A percentile compares a stretch with the other conserved stretches of the same genome.
Evolutionary conservation across 164 flowering plant genomes (phyloP).

Genomic region (Magnolia officinalis): DNA sequence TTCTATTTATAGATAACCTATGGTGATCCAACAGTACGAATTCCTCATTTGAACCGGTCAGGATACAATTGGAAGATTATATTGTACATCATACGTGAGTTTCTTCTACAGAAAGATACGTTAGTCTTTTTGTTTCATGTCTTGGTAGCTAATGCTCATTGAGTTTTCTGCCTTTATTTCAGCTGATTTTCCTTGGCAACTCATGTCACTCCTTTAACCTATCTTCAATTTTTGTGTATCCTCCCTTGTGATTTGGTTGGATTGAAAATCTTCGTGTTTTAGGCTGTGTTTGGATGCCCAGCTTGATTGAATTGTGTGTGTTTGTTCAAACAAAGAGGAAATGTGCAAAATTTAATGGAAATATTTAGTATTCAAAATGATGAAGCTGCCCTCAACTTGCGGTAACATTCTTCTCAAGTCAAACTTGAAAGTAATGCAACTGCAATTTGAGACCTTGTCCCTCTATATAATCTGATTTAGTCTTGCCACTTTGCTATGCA

Average conservation of each 20-base stretch:
- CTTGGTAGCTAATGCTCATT: neutral
- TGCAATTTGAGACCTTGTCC: too few relatives aligned
- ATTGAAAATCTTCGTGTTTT: neutral
- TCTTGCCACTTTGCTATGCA: too few relatives aligned
- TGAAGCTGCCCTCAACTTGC: too few relatives aligned
- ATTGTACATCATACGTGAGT: conserved; percentile 81
- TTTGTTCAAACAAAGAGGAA: too few relatives aligned
- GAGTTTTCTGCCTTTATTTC: neutral
- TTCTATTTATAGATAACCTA: conserved; percentile 65
- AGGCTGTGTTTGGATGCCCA: too few relatives aligned
- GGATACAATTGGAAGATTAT: conserved; percentile 65
- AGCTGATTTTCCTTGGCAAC: neutral
- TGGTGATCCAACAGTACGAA: conserved; percentile 89
- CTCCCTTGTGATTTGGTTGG: neutral
- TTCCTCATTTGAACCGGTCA: conserved; percentile 63
- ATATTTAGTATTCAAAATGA: too few relatives aligned
- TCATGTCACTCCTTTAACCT: neutral
- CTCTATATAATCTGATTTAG: too few relatives aligned
- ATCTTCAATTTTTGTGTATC: neutral
- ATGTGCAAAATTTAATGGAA: too few relatives aligned
- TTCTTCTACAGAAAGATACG: conserved; percentile 1
- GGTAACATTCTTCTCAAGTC: too few relatives aligned
- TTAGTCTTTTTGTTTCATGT: neutral
- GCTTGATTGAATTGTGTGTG: too few relatives aligned
- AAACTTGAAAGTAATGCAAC: too few relatives aligned